phyloP scores from a whole-genome alignment of 352 stramenopile species.

The Elongisporangium undulatum region DNA sequence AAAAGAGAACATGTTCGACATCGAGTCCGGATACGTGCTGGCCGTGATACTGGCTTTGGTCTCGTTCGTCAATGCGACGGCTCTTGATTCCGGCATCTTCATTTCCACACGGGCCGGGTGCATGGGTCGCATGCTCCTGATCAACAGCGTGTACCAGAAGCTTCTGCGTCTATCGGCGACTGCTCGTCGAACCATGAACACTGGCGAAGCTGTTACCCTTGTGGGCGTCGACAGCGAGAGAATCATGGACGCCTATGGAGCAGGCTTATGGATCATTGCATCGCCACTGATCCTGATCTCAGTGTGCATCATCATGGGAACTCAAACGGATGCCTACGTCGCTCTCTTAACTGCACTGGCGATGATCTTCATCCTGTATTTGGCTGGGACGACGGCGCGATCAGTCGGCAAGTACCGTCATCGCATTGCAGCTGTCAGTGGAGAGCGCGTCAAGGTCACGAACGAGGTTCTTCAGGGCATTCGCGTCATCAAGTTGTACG shows the following conservation, averaged over 20 bases:
- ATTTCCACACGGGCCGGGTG: conserved; percentile 35
- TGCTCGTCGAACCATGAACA: conserved; percentile 42
- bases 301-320: conserved; percentile 42
- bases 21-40: conserved; percentile 43
- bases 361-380: conserved; percentile 22
- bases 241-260: conserved; percentile 40
- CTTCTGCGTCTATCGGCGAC: conserved; percentile 38
- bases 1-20: conserved; percentile 29
- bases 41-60: conserved; percentile 27
- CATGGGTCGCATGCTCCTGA: conserved; percentile 50
- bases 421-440: conserved; percentile 28
- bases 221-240: conserved; percentile 47
- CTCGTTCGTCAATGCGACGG: conserved; percentile 37
- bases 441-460: conserved; percentile 82
- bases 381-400: conserved; percentile 28
- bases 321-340: conserved; percentile 28
- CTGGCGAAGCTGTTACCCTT: conserved; percentile 54
- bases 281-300: conserved; percentile 35
- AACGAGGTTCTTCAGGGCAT: conserved; percentile 89
- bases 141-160: conserved; percentile 65
- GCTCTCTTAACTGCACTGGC: conserved; percentile 13
- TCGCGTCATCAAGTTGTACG: conserved; percentile 83
- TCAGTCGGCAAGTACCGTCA: conserved; percentile 28
- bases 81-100: conserved; percentile 49
- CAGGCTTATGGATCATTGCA: conserved; percentile 39